Evolutionary conservation across 2,329 filamentous ascomycete species (phyloP).

Genomic region (Claviceps pazoutovae): DNA sequence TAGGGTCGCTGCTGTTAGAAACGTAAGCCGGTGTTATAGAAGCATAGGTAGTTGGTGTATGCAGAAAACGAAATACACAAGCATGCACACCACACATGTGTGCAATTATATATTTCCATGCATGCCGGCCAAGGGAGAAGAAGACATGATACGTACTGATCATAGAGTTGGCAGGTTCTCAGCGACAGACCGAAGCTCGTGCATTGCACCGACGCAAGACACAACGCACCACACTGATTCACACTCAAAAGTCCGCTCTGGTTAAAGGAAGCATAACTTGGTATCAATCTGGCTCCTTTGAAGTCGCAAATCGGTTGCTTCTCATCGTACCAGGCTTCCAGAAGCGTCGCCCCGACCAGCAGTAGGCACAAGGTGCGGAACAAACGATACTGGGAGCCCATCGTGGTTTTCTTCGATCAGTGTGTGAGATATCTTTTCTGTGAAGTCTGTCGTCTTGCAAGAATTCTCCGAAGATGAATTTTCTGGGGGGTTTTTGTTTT

Average conservation of each 20-base stretch:
- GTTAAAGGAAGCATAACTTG: neutral
- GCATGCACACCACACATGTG: neutral
- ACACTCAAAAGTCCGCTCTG: neutral
- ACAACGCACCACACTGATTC: neutral
- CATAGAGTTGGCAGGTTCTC: neutral
- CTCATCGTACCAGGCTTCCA: neutral
- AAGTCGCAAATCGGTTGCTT: too few species aligned
- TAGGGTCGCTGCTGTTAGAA: neutral
- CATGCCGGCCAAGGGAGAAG: neutral
- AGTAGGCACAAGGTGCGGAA: neutral
- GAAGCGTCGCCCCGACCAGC: neutral
- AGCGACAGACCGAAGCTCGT: neutral
- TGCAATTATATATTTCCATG: too few species aligned
- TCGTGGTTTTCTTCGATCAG: neutral
- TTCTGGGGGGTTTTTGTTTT: too few species aligned
- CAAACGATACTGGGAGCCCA: neutral
- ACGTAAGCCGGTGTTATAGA: neutral
- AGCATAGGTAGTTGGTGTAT: neutral
- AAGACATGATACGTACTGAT: neutral
- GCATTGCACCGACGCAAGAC: neutral
- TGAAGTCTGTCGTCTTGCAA: too few species aligned
- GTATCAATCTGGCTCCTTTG: too few species aligned
- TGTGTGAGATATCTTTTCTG: neutral
- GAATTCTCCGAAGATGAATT: too few species aligned
- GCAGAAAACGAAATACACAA: neutral